Conservation (phyloP, 176 grass and related monocot species). For the Lolium perenne region DNA sequence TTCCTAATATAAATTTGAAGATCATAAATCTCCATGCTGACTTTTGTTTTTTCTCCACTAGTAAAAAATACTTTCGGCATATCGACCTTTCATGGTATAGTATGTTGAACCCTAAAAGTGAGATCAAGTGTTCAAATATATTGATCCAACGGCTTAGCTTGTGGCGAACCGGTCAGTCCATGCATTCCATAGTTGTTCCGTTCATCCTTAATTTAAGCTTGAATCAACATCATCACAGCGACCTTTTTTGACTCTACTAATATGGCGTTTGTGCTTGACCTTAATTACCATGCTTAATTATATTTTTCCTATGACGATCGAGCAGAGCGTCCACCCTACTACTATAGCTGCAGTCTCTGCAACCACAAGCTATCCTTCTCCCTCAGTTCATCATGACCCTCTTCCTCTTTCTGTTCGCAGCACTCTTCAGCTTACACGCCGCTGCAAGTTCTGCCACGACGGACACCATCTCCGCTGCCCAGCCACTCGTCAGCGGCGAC, state of each 20-base stretch:
- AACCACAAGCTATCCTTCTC: neutral
- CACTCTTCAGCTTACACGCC: slow-evolving; percentile 14
- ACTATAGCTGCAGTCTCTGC: neutral
- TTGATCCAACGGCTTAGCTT: neutral
- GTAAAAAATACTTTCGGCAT: too few species aligned
- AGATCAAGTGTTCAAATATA: neutral
- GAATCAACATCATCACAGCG: neutral
- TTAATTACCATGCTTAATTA: neutral
- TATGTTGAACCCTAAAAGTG: neutral
- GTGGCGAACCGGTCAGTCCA: neutral
- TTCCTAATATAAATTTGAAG: too few species aligned
- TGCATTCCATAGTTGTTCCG: neutral
- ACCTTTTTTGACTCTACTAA: neutral
- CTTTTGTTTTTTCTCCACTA: too few species aligned
- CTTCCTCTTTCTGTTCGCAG: neutral
- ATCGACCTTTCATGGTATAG: too few species aligned
- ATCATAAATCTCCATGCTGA: too few species aligned
- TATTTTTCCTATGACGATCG: neutral
- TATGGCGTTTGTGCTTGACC: slow-evolving; percentile 3
- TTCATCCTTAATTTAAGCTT: neutral
- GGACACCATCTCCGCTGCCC: slow-evolving; percentile 24
- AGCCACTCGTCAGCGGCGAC: slow-evolving; percentile 13
- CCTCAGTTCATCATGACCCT: neutral
- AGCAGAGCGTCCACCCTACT: neutral
- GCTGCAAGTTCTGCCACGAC: neutral